A percentile compares a stretch with the other conserved stretches of the same genome.
Evolutionary conservation across 306 rosid species (phyloP).

Genomic region (Nissolia schottii): DNA sequence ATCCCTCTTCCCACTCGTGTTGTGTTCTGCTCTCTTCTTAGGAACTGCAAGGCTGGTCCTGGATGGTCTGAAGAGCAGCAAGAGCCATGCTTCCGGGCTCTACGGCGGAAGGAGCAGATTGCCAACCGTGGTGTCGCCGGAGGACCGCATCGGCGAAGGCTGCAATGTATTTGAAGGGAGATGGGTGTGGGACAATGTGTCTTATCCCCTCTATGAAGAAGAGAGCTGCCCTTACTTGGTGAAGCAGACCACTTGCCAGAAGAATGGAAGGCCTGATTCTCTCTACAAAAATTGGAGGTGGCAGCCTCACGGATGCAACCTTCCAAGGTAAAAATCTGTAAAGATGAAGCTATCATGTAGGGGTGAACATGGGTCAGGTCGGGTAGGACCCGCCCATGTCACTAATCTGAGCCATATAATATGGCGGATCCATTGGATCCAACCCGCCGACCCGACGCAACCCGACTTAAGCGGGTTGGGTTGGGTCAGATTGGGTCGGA

Average conservation of each 20-base stretch:
- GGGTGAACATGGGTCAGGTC: no score
- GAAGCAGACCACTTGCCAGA: constrained; percentile 77
- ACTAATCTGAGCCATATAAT: no score
- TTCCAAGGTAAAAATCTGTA: constrained; percentile 93
- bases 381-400: no score
- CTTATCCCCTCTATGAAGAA: constrained; percentile 69
- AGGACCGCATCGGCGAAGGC: constrained; percentile 49
- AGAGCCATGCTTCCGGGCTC: constrained; percentile 34
- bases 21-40: constrained; percentile 58
- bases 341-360: no score
- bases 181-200: constrained; percentile 87
- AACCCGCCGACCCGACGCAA: no score
- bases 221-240: constrained; percentile 80
- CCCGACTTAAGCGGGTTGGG: no score
- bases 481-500: no score
- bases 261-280: constrained; percentile 88
- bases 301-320: constrained; percentile 76
- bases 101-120: constrained; percentile 31
- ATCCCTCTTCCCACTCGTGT: constrained; percentile 46
- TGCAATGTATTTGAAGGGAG: constrained; percentile 78
- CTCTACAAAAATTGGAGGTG: constrained; percentile 85
- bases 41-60: constrained; percentile 57
- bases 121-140: constrained; percentile 40
- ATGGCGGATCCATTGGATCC: no score
- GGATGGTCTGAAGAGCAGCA: constrained; percentile 51